Conservation (phyloP, 2,329 filamentous ascomycete species). For the Intubia oerlemansii region DNA sequence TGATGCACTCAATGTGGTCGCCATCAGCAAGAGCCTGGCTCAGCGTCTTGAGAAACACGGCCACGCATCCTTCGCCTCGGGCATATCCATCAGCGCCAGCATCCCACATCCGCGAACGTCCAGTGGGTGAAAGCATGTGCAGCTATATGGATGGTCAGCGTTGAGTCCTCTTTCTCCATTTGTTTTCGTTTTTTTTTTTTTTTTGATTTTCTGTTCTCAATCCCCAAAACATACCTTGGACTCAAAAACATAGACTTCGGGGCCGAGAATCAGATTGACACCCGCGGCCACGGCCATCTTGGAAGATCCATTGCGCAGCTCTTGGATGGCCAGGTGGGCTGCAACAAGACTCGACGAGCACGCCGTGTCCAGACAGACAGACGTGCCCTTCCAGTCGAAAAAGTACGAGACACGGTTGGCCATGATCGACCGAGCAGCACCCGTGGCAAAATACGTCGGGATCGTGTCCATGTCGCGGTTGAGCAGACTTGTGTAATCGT, state of each 20-base stretch:
- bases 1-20: constrained; percentile 21
- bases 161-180: neutral
- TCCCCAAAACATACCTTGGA: too few species aligned
- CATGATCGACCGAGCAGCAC: constrained; percentile 11
- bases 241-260: constrained; percentile 9
- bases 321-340: constrained; percentile 12
- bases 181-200: too few species aligned
- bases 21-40: constrained; percentile 28
- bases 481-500: constrained; percentile 10
- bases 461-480: constrained; percentile 5
- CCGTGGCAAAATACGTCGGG: constrained; percentile 10
- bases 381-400: constrained; percentile 16
- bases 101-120: constrained; percentile 27
- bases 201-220: too few species aligned
- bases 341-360: constrained; percentile 16
- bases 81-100: constrained; percentile 30
- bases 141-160: too few species aligned
- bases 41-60: constrained; percentile 28
- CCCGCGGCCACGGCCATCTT: constrained; percentile 12
- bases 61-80: constrained; percentile 31
- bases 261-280: constrained; percentile 13
- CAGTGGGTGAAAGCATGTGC: constrained; percentile 22
- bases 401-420: constrained; percentile 16
- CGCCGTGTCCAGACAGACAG: constrained; percentile 17
- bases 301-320: constrained; percentile 9